A percentile compares a stretch with the other conserved stretches of the same genome.
Conservation (phyloP, 805 yeast species). For the Alloascoidea africana region DNA sequence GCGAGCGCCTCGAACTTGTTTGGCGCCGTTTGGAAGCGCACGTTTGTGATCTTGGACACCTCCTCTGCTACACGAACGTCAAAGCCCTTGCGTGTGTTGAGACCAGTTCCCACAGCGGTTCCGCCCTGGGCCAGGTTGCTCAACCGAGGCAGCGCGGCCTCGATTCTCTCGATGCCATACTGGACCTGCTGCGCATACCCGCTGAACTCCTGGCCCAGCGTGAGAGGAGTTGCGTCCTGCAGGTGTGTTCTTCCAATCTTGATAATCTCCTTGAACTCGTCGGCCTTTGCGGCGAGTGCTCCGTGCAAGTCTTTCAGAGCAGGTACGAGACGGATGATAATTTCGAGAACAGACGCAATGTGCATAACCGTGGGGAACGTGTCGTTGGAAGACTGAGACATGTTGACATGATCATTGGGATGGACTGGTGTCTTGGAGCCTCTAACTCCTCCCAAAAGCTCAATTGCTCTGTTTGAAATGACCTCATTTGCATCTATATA, state of each 20-base stretch:
- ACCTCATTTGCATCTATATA: conserved; percentile 82
- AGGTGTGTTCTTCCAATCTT: conserved; percentile 98
- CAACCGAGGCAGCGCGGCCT: conserved; percentile 60
- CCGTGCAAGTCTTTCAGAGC: conserved; percentile 65
- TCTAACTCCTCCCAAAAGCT: conserved; percentile 77
- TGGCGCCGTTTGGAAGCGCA: conserved; percentile 87
- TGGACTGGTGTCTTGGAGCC: conserved; percentile 94
- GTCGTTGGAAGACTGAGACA: conserved; percentile 97
- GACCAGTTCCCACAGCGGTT: conserved; percentile 98
- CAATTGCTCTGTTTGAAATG: conserved; percentile 96
- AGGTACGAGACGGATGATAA: conserved; percentile 61
- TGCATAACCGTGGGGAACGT: conserved; percentile 99
- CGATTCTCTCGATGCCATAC: conserved; percentile 82
- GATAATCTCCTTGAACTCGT: conserved; percentile 79
- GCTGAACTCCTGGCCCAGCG: conserved; percentile 94
- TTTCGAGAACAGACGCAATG: conserved; percentile 93
- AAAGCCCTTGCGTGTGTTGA: conserved; percentile 86
- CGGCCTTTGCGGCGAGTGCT: conserved; percentile 60
- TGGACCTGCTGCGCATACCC: conserved; percentile 91
- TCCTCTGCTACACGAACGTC: conserved; percentile 76
- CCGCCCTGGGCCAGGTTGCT: conserved; percentile 95
- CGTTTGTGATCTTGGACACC: conserved; percentile 77
- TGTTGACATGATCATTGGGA: conserved; percentile 97
- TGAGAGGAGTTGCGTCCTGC: conserved; percentile 97
- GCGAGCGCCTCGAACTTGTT: conserved; percentile 98